Percentiles rank a stretch among this genome's conserved stretches.
Conservation (phyloP, 1,284 basidiomycete species). For the Ceratobasidium sp. region DNA sequence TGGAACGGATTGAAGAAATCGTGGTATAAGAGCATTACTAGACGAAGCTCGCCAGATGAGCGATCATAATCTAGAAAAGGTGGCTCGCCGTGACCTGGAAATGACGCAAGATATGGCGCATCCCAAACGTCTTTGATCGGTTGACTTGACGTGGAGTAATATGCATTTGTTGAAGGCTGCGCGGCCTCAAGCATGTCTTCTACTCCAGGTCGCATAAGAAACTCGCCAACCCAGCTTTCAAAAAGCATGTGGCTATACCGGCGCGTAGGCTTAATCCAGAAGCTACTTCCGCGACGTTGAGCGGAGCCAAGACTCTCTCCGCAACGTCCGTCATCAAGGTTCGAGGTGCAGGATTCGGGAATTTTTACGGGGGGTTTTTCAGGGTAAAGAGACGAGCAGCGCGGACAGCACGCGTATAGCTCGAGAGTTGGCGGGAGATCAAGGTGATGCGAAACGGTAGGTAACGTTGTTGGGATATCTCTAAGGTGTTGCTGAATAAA, state of each 20-base stretch:
- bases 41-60: slow-evolving; percentile 49
- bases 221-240: slow-evolving; percentile 19
- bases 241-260: slow-evolving; percentile 15
- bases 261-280: not conserved
- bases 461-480: not conserved
- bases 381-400: not conserved
- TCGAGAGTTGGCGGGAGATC: not conserved
- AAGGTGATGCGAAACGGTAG: not conserved
- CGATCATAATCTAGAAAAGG: slow-evolving; percentile 8
- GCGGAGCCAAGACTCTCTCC: not conserved
- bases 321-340: not conserved
- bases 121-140: slow-evolving; percentile 54
- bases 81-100: slow-evolving; percentile 49
- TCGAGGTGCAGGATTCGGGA: not conserved
- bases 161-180: not conserved
- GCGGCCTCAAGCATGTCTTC: slow-evolving; percentile 9
- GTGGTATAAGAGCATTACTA: slow-evolving; percentile 54
- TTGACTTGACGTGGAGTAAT: not conserved
- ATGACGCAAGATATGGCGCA: slow-evolving; percentile 53
- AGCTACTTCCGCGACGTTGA: not conserved
- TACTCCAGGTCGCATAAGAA: slow-evolving; percentile 29
- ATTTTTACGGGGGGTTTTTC: not conserved
- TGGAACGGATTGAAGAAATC: slow-evolving; percentile 44
- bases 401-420: not conserved
- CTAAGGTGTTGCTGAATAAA: not conserved